These are phyloP conservation scores for Centella asiatica DNA, from an alignment of 129 eudicot species.

Conservation along the genomic window DNA sequence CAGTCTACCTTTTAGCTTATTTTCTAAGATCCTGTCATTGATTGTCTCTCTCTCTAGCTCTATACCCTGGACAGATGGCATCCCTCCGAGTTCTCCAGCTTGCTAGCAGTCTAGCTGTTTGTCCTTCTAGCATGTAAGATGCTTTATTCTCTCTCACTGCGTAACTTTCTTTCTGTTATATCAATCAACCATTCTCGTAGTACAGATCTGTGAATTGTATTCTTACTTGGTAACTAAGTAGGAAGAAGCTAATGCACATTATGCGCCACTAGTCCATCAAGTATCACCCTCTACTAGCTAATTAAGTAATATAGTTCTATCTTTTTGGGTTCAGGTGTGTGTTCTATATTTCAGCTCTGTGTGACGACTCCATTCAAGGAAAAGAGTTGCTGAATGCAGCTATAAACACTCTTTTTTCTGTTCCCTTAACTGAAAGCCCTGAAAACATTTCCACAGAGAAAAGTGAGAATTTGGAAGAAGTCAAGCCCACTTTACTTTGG, in stretches of 20 bases:
- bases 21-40: constrained; percentile 6
- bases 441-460: constrained; percentile 23
- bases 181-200: neutral
- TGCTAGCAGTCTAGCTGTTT: constrained; percentile 69
- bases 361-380: constrained; percentile 59
- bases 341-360: constrained; percentile 59
- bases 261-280: no score
- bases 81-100: constrained; percentile 72
- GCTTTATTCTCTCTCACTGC: neutral
- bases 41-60: constrained; percentile 41
- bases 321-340: constrained; percentile 54
- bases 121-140: constrained; percentile 78
- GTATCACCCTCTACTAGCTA: no score
- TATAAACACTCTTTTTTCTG: constrained; percentile 44
- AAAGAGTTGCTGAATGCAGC: constrained; percentile 52
- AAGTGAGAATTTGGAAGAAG: constrained; percentile 27
- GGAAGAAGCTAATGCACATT: no score
- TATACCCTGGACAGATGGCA: constrained; percentile 69
- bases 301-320: neutral
- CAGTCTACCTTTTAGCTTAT: neutral
- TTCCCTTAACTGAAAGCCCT: constrained; percentile 23
- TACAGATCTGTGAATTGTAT: neutral
- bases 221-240: neutral
- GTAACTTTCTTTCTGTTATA: neutral
- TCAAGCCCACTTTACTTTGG: constrained; percentile 71